These are phyloP conservation scores for Sporothrix humicola DNA, from an alignment of 2,329 filamentous ascomycete species.

Conservation along the genomic window DNA sequence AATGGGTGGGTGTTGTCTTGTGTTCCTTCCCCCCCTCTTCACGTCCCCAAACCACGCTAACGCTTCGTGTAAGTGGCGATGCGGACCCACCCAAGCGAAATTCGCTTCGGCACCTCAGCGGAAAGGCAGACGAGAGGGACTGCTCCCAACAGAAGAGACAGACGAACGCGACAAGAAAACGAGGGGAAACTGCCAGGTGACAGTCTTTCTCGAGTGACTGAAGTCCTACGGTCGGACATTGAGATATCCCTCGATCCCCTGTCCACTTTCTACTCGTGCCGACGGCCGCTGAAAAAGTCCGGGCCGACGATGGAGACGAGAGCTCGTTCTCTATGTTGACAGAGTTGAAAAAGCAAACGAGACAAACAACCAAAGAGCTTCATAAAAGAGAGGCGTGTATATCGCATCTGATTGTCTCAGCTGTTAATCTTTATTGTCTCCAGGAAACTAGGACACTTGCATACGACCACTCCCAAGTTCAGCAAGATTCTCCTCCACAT, in stretches of 20 bases:
- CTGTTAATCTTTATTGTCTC: no score
- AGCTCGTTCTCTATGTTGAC: neutral
- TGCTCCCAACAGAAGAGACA: neutral
- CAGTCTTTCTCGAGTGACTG: neutral
- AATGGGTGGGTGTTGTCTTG: neutral
- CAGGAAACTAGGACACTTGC: no score
- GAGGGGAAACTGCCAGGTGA: neutral
- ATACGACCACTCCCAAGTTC: neutral
- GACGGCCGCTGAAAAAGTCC: conserved; percentile 15
- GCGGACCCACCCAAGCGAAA: conserved; percentile 18
- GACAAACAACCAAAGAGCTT: neutral
- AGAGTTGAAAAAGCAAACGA: neutral
- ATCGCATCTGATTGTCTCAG: no score
- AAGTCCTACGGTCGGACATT: conserved; percentile 7
- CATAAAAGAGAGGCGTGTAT: neutral
- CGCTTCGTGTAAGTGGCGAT: conserved; percentile 10
- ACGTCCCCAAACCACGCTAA: neutral
- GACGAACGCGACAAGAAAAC: neutral
- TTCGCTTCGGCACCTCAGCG: conserved; percentile 27
- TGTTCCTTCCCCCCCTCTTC: neutral
- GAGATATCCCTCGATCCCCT: no score
- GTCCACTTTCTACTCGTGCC: neutral
- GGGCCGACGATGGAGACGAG: neutral
- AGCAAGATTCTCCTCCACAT: neutral
- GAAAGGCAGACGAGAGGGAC: neutral